Conservation (phyloP, 2,329 filamentous ascomycete species). For the Erysiphe neolycopersici region DNA sequence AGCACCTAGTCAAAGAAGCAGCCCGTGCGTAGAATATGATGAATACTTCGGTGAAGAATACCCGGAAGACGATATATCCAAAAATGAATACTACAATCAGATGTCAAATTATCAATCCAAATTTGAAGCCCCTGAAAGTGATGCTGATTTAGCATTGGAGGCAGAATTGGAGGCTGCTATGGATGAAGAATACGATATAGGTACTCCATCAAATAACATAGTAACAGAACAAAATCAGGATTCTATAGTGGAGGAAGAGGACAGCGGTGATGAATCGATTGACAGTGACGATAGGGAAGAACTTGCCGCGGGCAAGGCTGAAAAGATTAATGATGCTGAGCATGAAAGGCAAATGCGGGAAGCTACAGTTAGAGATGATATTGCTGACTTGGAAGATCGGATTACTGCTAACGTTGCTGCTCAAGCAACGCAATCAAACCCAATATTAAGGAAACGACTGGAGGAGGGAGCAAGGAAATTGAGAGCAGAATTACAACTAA, state of each 20-base stretch:
- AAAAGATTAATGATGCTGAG: constrained; percentile 24
- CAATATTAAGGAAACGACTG: constrained; percentile 22
- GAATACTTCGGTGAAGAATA: constrained; percentile 16
- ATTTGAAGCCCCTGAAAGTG: constrained; percentile 9
- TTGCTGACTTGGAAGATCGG: constrained; percentile 25
- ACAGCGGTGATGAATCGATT: constrained; percentile 18
- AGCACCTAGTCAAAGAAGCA: constrained; percentile 8
- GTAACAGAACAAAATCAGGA: constrained; percentile 5
- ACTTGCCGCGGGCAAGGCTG: constrained; percentile 15
- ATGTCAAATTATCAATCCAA: constrained; percentile 5
- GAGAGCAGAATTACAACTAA: constrained; percentile 25
- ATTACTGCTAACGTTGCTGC: constrained; percentile 11
- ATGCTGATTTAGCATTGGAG: background rate
- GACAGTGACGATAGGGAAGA: constrained; percentile 20
- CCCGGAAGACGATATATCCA: constrained; percentile 16
- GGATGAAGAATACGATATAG: background rate
- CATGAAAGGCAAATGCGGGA: constrained; percentile 20
- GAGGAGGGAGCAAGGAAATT: constrained; percentile 22
- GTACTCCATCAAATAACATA: constrained; percentile 11
- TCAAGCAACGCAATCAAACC: constrained; percentile 15
- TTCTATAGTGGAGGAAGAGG: constrained; percentile 7
- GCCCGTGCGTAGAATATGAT: constrained; percentile 12
- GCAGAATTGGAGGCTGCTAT: constrained; percentile 10
- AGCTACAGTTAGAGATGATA: constrained; percentile 23
- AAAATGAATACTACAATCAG: constrained; percentile 13